Evolutionary conservation across 257 asterid genomes (phyloP), one percentile per base, ranked within the genome.

Genomic region (Craterostigma plantagineum): DNA sequence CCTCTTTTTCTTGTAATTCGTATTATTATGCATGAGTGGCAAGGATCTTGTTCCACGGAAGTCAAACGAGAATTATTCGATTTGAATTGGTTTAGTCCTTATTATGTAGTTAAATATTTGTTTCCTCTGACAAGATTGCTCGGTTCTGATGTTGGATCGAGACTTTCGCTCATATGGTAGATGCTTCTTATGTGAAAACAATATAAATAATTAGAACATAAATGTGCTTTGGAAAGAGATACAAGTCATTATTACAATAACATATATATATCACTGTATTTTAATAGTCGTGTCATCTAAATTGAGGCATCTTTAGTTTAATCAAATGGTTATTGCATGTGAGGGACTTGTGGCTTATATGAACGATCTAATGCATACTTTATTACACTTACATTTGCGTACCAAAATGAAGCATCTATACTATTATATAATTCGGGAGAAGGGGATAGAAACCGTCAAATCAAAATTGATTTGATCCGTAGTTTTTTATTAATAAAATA

Each of bases 21-120:
- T 47, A 36, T 18, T 35, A 16, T 40, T 49, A 30, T 40, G 41
- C 34, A 16, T 18, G 10, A 54, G 52, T 11, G 65, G 57, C 72
- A 65, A 65, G n/a, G 67, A 65, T 69, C 77, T 65, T 56, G 50
- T 66, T 51, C 48, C 43, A 15, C 63, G 70, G 66, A 55, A 65
- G 77, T 69, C 77, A 69, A 69, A 69, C 77, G 55, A 69, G 72
- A 51, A 51, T 48, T 30, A 35, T 57, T 64, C 38, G 38, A 35
- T 43, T 62, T 49, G 9, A 46, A 45, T 12, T 10, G 37, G 4
- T 36, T 36, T 9, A 9, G 8, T 36, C 12, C 14, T 36, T 10
- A 36, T 36, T 12, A 36, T 36, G 8, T 36, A n/a, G n/a, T n/a
- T n/a, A n/a, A n/a, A n/a, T n/a, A n/a, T n/a, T n/a, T n/a, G n/a